phyloP scores from a whole-genome alignment of 1,139 yeast species.

The Candida sp. region DNA sequence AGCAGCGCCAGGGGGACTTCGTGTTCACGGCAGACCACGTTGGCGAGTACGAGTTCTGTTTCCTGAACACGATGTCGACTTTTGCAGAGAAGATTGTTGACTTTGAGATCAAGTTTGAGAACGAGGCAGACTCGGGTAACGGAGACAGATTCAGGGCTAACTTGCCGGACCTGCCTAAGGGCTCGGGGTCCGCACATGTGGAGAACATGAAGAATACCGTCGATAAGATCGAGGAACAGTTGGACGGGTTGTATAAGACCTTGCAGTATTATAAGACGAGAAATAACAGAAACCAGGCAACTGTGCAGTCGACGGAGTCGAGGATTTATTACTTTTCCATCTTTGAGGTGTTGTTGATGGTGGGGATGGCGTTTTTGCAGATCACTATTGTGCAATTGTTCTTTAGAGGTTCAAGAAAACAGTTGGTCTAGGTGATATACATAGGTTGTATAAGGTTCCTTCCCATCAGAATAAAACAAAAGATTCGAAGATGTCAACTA shows the following conservation, averaged over 20 bases:
- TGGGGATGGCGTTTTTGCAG: constrained; percentile 86
- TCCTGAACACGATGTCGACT: constrained; percentile 85
- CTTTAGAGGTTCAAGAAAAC: constrained; percentile 85
- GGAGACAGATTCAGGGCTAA: constrained; percentile 55
- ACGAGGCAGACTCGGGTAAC: constrained; percentile 31
- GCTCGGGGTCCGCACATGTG: constrained; percentile 59
- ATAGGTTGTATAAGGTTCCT: too few species aligned
- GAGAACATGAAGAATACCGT: constrained; percentile 65
- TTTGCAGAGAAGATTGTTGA: constrained; percentile 89
- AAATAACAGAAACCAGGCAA: constrained; percentile 88
- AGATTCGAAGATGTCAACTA: too few species aligned
- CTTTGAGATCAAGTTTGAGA: constrained; percentile 74
- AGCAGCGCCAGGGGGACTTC: constrained; percentile 88
- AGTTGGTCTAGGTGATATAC: constrained; percentile 53
- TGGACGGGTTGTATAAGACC: constrained; percentile 65
- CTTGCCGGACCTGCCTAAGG: constrained; percentile 66
- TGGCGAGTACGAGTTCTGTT: constrained; percentile 96
- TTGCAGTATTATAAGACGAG: constrained; percentile 91
- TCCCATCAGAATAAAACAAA: too few species aligned
- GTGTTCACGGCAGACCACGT: constrained; percentile 64
- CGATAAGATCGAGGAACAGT: constrained; percentile 66
- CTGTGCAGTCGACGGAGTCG: constrained; percentile 87
- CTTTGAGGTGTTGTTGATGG: constrained; percentile 80
- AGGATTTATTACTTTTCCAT: constrained; percentile 87
- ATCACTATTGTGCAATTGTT: constrained; percentile 84